Conservation (phyloP, 176 grass and related monocot species). For the Alloteropsis semialata region DNA sequence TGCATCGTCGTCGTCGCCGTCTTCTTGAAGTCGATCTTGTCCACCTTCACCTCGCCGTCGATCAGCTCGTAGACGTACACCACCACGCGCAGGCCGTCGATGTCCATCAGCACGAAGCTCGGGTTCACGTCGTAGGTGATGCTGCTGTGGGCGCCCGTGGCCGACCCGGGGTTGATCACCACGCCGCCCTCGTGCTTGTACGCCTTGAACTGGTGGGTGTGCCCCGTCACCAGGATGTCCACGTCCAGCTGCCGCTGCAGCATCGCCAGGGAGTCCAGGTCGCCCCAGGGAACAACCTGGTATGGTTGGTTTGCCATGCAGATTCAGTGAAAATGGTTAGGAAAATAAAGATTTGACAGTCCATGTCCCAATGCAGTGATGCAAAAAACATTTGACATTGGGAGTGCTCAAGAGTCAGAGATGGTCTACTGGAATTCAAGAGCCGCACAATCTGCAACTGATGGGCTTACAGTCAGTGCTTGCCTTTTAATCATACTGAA, state of each 20-base stretch:
- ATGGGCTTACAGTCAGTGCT: not conserved
- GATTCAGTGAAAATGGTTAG: not conserved
- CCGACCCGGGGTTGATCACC: slow-evolving; percentile 92
- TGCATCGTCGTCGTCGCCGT: slow-evolving; percentile 53
- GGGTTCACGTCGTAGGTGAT: slow-evolving; percentile 95
- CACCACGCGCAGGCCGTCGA: slow-evolving; percentile 90
- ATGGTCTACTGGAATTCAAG: not conserved
- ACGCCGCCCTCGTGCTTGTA: slow-evolving; percentile 98
- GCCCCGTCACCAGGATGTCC: slow-evolving; percentile 96
- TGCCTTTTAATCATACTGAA: not conserved
- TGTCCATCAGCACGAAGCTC: slow-evolving; percentile 97
- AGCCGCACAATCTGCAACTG: not conserved
- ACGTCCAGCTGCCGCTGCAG: slow-evolving; percentile 93
- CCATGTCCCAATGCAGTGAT: not conserved
- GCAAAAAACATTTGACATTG: not conserved
- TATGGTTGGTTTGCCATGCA: not conserved
- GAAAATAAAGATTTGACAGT: not conserved
- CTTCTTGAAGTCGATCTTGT: slow-evolving; percentile 99
- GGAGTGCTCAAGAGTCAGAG: not conserved
- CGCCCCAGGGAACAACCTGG: slow-evolving; percentile 94
- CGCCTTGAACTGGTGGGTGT: slow-evolving; percentile 94
- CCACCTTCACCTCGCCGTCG: slow-evolving; percentile 95
- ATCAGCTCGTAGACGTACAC: slow-evolving; percentile 98
- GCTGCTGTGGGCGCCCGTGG: slow-evolving; percentile 90
- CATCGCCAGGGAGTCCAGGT: slow-evolving; percentile 96